Conservation (phyloP, 2,329 filamentous ascomycete genomes). For the Hymenoscyphus repandus region DNA sequence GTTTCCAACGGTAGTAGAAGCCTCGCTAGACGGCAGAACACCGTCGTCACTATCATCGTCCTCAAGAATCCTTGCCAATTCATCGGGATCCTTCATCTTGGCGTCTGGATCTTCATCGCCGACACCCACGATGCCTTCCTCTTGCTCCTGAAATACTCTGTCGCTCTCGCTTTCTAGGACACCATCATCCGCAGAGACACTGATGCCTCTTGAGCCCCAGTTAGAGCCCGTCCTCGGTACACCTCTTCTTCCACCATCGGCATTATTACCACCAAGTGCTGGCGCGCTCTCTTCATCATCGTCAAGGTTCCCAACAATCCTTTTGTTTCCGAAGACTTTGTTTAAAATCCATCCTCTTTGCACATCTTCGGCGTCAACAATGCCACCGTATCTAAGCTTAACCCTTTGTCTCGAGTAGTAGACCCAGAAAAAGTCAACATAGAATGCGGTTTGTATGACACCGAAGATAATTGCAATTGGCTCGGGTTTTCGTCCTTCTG, state of each 20-base stretch:
- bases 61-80: constrained; percentile 55
- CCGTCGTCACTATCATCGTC: constrained; percentile 35
- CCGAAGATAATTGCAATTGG: constrained; percentile 79
- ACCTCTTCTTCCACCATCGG: constrained; percentile 8
- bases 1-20: constrained; percentile 18
- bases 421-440: constrained; percentile 93
- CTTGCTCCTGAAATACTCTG: constrained; percentile 34
- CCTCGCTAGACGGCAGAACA: constrained; percentile 8
- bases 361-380: constrained; percentile 87
- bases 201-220: constrained; percentile 62
- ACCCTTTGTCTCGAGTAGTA: constrained; percentile 92
- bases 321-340: constrained; percentile 65
- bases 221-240: constrained; percentile 20
- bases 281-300: constrained; percentile 21
- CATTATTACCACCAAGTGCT: constrained; percentile 23
- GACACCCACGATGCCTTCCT: constrained; percentile 40
- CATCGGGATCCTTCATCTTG: constrained; percentile 62
- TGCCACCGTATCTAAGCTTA: constrained; percentile 81
- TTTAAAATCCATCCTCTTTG: constrained; percentile 78
- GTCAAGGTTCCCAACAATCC: constrained; percentile 43
- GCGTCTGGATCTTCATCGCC: constrained; percentile 53
- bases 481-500: constrained; percentile 57
- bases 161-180: constrained; percentile 47
- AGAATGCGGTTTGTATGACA: constrained; percentile 81
- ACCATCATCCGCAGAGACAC: constrained; percentile 60